phyloP scores from a whole-genome alignment of 2,329 filamentous ascomycete genomes.

The Venturia nashicola region DNA sequence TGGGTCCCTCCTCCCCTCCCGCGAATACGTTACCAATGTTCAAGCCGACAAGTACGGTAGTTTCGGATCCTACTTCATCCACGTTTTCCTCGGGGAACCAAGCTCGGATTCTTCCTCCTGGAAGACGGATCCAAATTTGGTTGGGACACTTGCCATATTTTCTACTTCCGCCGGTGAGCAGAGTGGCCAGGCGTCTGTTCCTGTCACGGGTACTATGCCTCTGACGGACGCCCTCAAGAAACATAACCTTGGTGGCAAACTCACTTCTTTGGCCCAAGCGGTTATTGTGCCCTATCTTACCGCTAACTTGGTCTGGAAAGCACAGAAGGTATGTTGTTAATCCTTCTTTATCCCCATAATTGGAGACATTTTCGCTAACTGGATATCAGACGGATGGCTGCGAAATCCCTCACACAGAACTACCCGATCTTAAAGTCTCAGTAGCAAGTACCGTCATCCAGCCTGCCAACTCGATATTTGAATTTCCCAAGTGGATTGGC shows the following conservation, averaged over 20 bases:
- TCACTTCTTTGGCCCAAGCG: conserved; percentile 17
- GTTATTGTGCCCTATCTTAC: conserved; percentile 19
- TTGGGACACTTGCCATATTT: conserved; percentile 47
- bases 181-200: not conserved
- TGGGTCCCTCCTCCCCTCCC: conserved; percentile 16
- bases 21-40: conserved; percentile 57
- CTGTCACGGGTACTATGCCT: conserved; percentile 29
- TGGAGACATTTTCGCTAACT: not conserved
- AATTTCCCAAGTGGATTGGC: conserved; percentile 25
- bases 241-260: conserved; percentile 19
- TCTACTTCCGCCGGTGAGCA: conserved; percentile 12
- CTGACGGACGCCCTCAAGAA: conserved; percentile 30
- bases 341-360: not conserved
- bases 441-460: conserved; percentile 27
- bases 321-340: conserved; percentile 13
- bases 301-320: conserved; percentile 22
- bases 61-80: conserved; percentile 46
- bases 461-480: conserved; percentile 20
- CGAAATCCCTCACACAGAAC: conserved; percentile 19
- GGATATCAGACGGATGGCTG: conserved; percentile 23
- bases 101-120: conserved; percentile 36
- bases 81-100: conserved; percentile 53
- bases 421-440: conserved; percentile 26
- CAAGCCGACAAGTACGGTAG: conserved; percentile 48
- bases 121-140: conserved; percentile 41